Evolutionary conservation across 139 green algal species (phyloP), one percentile per base, ranked within the genome.

Genomic region (Helicosporidium sp.): DNA sequence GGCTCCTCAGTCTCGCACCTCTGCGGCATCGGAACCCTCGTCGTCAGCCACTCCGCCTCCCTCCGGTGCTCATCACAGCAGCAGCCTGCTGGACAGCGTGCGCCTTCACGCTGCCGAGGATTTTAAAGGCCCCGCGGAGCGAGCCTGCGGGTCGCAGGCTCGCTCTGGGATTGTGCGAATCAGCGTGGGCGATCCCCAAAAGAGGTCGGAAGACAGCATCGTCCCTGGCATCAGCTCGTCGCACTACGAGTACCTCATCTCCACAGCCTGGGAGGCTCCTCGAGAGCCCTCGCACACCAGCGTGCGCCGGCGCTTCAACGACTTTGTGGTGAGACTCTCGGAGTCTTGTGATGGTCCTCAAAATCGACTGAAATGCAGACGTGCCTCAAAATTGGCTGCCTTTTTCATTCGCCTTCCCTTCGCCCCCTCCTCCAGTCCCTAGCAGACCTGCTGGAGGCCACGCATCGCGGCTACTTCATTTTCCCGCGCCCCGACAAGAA

Each of bases 401-500:
- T n/a, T n/a, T n/a, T n/a, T n/a, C n/a, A n/a, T n/a, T n/a, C n/a
- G n/a, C n/a, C n/a, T n/a, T n/a, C n/a, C n/a, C n/a, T n/a, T n/a
- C n/a, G n/a, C n/a, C n/a, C n/a, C n/a, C n/a, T n/a, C n/a, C n/a
- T n/a, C n/a, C n/a, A n/a, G n/a, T n/a, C n/a, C n/a, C n/a, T n/a
- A n/a, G n/a, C n/a, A n/a, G n/a, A n/a, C n/a, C 39, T 85, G 46
- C 61, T 94, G 20, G 54, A 64, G 23, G 48, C 58, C 17, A 73
- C 69, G 25, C 76, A 87, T 49, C 59, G 73, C 3, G 86, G 85
- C 26, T 91, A 77, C 62, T 88, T 96, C 55, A 68, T 94, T 6
- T 86, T 86, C 23, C 80, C 79, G 1, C 58, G 90, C 41, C 85
- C 85, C 13, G 76, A 91, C 47, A 95, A 93, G 66, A 78, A 71